Evolutionary conservation across 257 asterid species (phyloP), one percentile per base, ranked within the genome.

Genomic region (Agastache rugosa): DNA sequence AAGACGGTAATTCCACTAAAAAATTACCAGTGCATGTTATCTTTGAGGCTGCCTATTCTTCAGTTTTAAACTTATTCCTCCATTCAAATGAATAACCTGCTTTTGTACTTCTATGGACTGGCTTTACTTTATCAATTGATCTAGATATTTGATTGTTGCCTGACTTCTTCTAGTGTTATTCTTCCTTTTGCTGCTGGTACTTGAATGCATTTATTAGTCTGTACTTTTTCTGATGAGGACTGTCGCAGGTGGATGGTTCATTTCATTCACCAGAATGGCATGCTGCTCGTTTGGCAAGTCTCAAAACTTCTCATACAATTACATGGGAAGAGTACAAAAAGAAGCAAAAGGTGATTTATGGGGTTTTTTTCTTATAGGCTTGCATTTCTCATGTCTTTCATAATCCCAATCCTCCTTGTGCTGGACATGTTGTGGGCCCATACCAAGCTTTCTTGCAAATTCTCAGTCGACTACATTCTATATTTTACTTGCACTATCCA

Each of bases 191-290:
- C 23, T 42, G 47, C n/a, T 77, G 39, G 42, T 67, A 8, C 41
- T 67, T 25, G 27, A 27, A 15, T 65, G 76, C 27, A 16, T 74
- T 19, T 71, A 62, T 19, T 71, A 62, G 75, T 50, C 41, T 63
- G 78, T 72, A 77, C 88, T 51, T 80, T 81, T 77, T 89, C 89
- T 89, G 89, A 91, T 91, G 93, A 83, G 93, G 91, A 81, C 83
- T 19, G 85, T 90, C 93, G 72, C 98, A 94, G 98, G 92, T 94
- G 96, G 98, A 94, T 88, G 92, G 98, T 87, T 94, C 98, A 85
- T 94, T 94, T 94, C 98, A 94, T 94, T 90, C 98, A 76, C 98
- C 98, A 92, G 98, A 88, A 81, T 92, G 98, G 98, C 98, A 92
- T 90, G 98, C 98, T 78, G 97, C 98, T 87, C 96, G 98, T 81